Evolutionary conservation across 352 stramenopile species (phyloP).

Genomic region (Globisporangium echinulatum): DNA sequence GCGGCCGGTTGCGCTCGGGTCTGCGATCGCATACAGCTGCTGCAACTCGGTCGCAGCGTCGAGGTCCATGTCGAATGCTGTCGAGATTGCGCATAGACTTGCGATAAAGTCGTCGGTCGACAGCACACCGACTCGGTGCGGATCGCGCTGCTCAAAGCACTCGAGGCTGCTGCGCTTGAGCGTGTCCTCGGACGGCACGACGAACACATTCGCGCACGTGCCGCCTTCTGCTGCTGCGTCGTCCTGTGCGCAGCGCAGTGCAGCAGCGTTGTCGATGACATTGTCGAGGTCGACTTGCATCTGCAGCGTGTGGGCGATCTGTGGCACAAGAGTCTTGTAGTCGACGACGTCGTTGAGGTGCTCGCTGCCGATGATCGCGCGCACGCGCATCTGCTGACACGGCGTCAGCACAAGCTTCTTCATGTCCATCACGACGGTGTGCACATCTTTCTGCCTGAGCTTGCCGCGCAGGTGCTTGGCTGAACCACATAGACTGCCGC

Average conservation of each 20-base stretch:
- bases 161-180: constrained; percentile 26
- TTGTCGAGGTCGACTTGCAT: constrained; percentile 24
- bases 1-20: constrained; percentile 38
- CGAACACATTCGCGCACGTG: neutral
- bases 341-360: constrained; percentile 25
- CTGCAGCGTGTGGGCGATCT: constrained; percentile 20
- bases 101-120: constrained; percentile 26
- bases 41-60: constrained; percentile 16
- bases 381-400: constrained; percentile 39
- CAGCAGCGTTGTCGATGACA: constrained; percentile 20
- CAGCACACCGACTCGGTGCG: constrained; percentile 25
- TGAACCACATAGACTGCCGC: constrained; percentile 31
- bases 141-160: constrained; percentile 32
- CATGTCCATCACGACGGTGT: constrained; percentile 35
- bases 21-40: constrained; percentile 30
- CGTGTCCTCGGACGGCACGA: constrained; percentile 19
- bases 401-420: constrained; percentile 46
- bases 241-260: constrained; percentile 15
- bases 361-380: constrained; percentile 15
- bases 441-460: constrained; percentile 39
- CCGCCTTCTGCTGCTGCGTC: constrained; percentile 7
- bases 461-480: constrained; percentile 42
- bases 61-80: constrained; percentile 17
- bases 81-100: constrained; percentile 19
- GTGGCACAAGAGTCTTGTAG: constrained; percentile 34